Percentiles rank a stretch among this genome's conserved stretches.
phyloP scores from a whole-genome alignment of 148 eudicot species.

The Camellia sinensis region DNA sequence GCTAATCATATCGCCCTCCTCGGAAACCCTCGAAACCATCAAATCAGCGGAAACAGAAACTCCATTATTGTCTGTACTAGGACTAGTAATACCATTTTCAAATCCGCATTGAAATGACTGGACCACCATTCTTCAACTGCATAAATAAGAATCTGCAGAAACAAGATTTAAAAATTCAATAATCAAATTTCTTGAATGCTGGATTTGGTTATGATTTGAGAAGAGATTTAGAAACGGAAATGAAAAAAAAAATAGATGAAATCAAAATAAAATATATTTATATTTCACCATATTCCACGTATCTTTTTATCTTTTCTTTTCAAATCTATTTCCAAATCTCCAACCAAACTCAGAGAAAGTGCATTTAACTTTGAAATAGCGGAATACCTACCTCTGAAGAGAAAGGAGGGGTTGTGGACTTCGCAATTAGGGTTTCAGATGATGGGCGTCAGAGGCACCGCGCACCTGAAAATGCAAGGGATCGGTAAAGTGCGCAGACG shows the following conservation, averaged over 20 bases:
- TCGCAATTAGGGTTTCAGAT: constrained; percentile 7
- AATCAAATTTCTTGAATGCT: no score
- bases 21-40: constrained; percentile 9
- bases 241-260: no score
- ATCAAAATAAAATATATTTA: no score
- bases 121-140: constrained; percentile 2
- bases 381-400: background rate
- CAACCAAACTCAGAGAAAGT: no score
- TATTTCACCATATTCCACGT: no score
- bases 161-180: background rate
- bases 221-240: no score
- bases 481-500: background rate
- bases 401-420: background rate
- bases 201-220: no score
- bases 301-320: no score
- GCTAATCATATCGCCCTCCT: background rate
- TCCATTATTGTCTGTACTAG: constrained; percentile 7
- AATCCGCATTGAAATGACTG: background rate
- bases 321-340: no score
- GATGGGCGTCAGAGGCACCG: background rate
- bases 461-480: background rate
- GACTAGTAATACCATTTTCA: background rate
- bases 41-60: background rate
- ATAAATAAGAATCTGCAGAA: background rate
- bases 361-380: no score